phyloP scores from a whole-genome alignment of 768 basidiomycete species.

The Brasilioporus rufonigricans region DNA sequence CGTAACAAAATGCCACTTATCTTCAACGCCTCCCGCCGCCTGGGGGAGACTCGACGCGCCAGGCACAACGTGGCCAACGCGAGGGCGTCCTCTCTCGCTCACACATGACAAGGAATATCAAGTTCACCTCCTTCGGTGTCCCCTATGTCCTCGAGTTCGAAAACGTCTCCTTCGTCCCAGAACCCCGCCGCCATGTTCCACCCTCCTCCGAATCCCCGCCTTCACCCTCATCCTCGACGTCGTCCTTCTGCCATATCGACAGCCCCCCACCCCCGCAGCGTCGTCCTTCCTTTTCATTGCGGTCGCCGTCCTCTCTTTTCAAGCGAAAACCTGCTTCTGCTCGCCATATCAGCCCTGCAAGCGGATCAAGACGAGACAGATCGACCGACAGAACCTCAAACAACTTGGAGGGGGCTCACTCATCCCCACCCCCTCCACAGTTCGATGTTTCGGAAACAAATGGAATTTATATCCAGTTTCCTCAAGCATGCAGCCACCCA shows the following conservation, averaged over 20 bases:
- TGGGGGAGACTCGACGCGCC: too few species aligned
- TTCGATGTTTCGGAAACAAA: conserved; percentile 4
- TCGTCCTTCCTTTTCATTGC: conserved; percentile 14
- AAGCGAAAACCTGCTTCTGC: conserved; percentile 16
- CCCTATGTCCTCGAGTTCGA: conserved; percentile 31
- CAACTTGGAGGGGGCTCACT: conserved; percentile 5
- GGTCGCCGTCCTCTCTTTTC: conserved; percentile 24
- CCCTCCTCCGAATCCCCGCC: not conserved
- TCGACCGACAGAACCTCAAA: too few species aligned
- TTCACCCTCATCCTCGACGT: conserved; percentile 14
- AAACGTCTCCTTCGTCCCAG: conserved; percentile 22
- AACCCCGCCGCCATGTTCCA: not conserved
- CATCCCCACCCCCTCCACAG: conserved; percentile 18
- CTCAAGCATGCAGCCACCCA: conserved; percentile 1
- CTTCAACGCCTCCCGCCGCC: too few species aligned
- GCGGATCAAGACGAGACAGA: too few species aligned
- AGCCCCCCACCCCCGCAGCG: conserved; percentile 13
- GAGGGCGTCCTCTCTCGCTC: not conserved
- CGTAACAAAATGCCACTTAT: conserved; percentile 5
- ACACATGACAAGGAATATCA: conserved; percentile 25
- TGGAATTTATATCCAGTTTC: conserved; percentile 28
- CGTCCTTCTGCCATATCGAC: conserved; percentile 31
- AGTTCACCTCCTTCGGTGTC: conserved; percentile 29
- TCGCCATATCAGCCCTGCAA: not conserved
- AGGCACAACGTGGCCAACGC: conserved; percentile 2